A percentile compares a stretch with the other conserved stretches of the same genome.
phyloP scores from a whole-genome alignment of 768 basidiomycete genomes.

The Phanerochaete carnosa region DNA sequence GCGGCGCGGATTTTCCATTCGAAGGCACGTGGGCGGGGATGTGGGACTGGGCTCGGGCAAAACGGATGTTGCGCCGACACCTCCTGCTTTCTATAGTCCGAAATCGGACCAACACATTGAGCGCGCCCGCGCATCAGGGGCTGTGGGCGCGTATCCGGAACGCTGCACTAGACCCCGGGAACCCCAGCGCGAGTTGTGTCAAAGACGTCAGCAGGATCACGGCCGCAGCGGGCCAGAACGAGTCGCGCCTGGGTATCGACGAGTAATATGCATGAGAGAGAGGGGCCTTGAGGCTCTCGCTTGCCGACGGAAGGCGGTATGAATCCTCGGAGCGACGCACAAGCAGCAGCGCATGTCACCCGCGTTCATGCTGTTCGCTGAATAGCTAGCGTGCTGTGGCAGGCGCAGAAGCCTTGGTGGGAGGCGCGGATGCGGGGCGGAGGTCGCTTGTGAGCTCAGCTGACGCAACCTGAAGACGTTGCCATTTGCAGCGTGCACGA shows the following conservation, averaged over 20 bases:
- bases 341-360: background rate
- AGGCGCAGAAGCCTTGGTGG: background rate
- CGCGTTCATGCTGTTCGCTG: background rate
- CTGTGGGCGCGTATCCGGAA: background rate
- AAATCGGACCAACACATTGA: conserved; percentile 1
- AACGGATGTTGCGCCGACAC: conserved; percentile 9
- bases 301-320: background rate
- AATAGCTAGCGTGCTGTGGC: background rate
- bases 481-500: background rate
- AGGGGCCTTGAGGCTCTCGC: background rate
- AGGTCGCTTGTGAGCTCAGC: background rate
- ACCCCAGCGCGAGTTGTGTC: background rate
- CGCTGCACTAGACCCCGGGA: background rate
- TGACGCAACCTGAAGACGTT: background rate
- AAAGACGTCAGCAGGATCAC: background rate
- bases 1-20: conserved; percentile 14
- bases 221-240: background rate
- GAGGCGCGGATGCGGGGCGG: conserved; percentile 2
- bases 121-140: conserved; percentile 17
- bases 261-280: background rate
- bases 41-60: conserved; percentile 12
- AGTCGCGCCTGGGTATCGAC: background rate
- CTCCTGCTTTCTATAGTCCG: background rate
- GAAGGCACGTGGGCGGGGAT: conserved; percentile 23
- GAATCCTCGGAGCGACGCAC: background rate